Evolutionary conservation across 441 rosid genomes (phyloP), one percentile per base, ranked within the genome.

Genomic region (Gossypium trilobum): DNA sequence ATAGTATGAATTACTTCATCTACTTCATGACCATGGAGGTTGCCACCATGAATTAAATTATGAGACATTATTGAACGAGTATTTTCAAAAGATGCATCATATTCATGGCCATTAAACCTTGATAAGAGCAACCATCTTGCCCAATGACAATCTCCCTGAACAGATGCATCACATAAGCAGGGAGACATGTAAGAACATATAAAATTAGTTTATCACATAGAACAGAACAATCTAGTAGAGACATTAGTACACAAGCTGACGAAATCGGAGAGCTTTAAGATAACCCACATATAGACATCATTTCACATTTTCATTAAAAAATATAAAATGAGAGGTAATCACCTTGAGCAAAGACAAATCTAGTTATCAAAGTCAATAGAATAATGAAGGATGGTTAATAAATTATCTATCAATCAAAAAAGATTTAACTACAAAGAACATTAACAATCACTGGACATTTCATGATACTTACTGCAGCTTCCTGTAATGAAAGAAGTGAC

Each of bases 71-170:
- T 86, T 63, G 97, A 77, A 56, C 93, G 92, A 76, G 97, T 88
- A 82, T 95, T 95, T 72, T 85, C 87, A 87, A 95, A 95, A 59
- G 99, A 93, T 68, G 99, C 94, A 79, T 93, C 97, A 84, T 93
- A 95, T 83, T 95, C 98, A 70, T 70, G 80, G 69, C 98, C 99
- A 75, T 88, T 90, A 71, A 87, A 79, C 82, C 97, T 90, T 68
- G 97, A 90, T 61, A 88, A 84, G 73, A 95, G 90, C 88, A 93
- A 83, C 98, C 98, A 95, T 79, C 86, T 90, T 78, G 96, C 97
- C 98, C 98, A 95, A 67, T 91, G 96, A 80, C 93, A 91, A 83
- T 91, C 97, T 69, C 97, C 97, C 99, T 95, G 87, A 74, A 68
- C 61, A 79, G 58, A 85, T 74, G 72, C 73, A 78, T 76, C 63